Evolutionary conservation across 106 monocot species (phyloP), one percentile per base, ranked within the genome.

Genomic region (Allium fistulosum): DNA sequence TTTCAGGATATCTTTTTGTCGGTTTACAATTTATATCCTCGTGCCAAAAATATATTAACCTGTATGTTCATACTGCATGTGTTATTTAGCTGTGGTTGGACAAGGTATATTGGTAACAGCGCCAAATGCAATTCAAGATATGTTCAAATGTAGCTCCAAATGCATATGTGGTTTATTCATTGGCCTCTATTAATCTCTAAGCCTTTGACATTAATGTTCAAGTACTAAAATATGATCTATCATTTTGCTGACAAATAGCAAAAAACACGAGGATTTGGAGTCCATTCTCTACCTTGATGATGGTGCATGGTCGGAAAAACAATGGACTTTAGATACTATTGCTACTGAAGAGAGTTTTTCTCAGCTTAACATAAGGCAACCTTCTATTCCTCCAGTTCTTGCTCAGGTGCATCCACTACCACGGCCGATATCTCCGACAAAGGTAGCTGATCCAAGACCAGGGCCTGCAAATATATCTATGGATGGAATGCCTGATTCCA

Each of bases 371-470:
- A 87, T 92, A 50, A 92, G 69, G 59, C 97, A 99, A 74, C 97
- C 93, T 57, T 87, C 87, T 82, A 80, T 84, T 71, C 92, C 97
- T 61, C 92, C 97, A 70, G 84, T 93, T 69, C 82, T 89, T 69
- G 90, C 92, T 50, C 76, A 76, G 80, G 73, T 93, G 46, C 92
- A 84, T 15, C 72, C 76, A 58, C 72, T 65, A 66, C 45, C 65
- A 11, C 75, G 60, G 62, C 37, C 83, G 48, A 83, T 96, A 72
- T 66, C 88, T 74, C 92, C 97, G 68, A 86, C 86, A 75, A 82
- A 72, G 71, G 87, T 99, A 71, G 92, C 97, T 70, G 97, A 99
- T 99, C 97, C 97, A 61, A 84, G 92, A 72, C 97, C 97, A 59
- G 97, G 93, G 28, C 84, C 84, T 26, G 78, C 92, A 48, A 71